Percentiles rank a stretch among this genome's conserved stretches.
phyloP scores from a whole-genome alignment of 2,329 filamentous ascomycete species.

The Sporothrix curviconia region DNA sequence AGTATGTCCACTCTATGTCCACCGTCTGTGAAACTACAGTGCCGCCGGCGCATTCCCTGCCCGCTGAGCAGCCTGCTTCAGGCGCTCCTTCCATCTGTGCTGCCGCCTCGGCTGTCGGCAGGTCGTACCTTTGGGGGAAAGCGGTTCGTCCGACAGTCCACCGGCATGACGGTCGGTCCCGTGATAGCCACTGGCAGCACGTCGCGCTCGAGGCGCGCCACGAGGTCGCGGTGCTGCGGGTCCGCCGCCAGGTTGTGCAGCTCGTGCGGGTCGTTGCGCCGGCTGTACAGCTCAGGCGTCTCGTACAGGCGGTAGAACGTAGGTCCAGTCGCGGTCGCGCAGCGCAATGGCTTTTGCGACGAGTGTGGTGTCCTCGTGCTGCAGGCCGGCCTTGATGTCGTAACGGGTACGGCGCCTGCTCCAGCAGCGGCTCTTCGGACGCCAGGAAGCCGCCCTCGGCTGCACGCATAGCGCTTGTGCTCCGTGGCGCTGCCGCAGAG shows the following conservation, averaged over 20 bases:
- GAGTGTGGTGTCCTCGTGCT: conserved; percentile 37
- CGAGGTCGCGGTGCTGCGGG: too few species aligned
- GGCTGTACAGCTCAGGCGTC: conserved; percentile 37
- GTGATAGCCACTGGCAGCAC: too few species aligned
- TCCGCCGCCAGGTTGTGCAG: conserved; percentile 36
- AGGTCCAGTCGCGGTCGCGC: conserved; percentile 34
- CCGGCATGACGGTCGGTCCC: too few species aligned
- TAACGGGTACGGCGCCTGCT: conserved; percentile 39
- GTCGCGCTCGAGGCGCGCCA: too few species aligned
- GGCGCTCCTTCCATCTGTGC: too few species aligned
- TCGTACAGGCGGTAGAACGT: conserved; percentile 41
- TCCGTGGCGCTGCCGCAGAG: conserved; percentile 20
- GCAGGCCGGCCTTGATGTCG: conserved; percentile 38
- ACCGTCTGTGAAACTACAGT: too few species aligned
- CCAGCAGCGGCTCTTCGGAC: conserved; percentile 38
- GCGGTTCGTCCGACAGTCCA: too few species aligned
- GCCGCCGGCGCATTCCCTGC: too few species aligned
- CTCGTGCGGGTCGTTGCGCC: conserved; percentile 32
- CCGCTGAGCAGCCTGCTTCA: too few species aligned
- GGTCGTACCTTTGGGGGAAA: too few species aligned
- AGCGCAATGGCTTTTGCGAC: conserved; percentile 38
- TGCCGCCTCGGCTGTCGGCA: too few species aligned
- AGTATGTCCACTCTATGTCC: too few species aligned
- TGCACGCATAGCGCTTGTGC: conserved; percentile 37
- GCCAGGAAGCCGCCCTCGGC: conserved; percentile 40